phyloP scores from a whole-genome alignment of 2,329 filamentous ascomycete genomes.

The Colletotrichum caudatum region DNA sequence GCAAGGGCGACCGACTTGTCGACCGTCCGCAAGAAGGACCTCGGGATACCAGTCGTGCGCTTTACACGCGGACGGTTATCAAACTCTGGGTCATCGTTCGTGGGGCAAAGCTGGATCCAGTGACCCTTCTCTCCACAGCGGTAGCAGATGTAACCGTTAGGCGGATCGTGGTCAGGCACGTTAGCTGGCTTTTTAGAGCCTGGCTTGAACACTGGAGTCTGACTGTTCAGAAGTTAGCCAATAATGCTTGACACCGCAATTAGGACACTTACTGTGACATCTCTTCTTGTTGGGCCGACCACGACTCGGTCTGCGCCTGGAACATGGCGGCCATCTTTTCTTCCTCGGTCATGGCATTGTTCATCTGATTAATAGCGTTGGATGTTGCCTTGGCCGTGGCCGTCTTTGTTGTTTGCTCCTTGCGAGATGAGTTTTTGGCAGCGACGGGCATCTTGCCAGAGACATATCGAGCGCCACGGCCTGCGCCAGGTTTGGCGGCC shows the following conservation, averaged over 20 bases:
- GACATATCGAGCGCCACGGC: conserved; percentile 93
- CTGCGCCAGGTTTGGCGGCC: conserved; percentile 85
- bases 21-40: conserved; percentile 94
- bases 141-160: conserved; percentile 95
- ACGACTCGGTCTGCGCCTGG: conserved; percentile 88
- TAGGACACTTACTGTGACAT: conserved; percentile 78
- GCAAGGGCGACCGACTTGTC: conserved; percentile 86
- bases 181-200: conserved; percentile 76
- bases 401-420: conserved; percentile 71
- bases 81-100: conserved; percentile 97
- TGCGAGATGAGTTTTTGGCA: conserved; percentile 82
- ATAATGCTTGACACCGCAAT: conserved; percentile 1
- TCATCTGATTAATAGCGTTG: conserved; percentile 74
- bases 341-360: conserved; percentile 88
- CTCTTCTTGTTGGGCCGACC: conserved; percentile 92
- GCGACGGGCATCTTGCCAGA: conserved; percentile 94
- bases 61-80: conserved; percentile 95
- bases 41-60: conserved; percentile 95
- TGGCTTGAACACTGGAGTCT: conserved; percentile 70
- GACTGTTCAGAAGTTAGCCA: conserved; percentile 59
- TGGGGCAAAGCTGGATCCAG: conserved; percentile 98
- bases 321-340: conserved; percentile 95
- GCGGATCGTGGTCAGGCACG: conserved; percentile 92
- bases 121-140: conserved; percentile 98
- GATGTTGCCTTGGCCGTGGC: conserved; percentile 65